Conservation (phyloP, 2,329 filamentous ascomycete genomes). For the Cordyceps tenuipes region DNA sequence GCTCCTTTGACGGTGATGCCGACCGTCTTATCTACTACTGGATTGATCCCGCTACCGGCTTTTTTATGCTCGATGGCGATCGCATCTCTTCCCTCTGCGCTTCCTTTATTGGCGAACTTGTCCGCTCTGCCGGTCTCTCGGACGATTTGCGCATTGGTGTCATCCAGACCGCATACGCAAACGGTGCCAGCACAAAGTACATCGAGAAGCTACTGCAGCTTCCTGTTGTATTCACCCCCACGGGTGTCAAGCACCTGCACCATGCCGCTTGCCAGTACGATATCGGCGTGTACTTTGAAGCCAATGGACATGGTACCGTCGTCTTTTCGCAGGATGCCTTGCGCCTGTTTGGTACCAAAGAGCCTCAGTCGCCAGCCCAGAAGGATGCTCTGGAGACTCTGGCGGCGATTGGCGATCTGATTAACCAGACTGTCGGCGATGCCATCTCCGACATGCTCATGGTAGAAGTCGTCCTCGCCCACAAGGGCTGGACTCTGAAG, state of each 20-base stretch:
- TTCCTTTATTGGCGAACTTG: slow-evolving; percentile 85
- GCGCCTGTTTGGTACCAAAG: slow-evolving; percentile 65
- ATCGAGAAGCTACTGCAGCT: slow-evolving; percentile 81
- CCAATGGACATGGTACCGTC: slow-evolving; percentile 94
- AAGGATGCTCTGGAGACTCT: slow-evolving; percentile 83
- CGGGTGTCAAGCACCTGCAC: slow-evolving; percentile 95
- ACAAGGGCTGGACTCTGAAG: slow-evolving; percentile 83
- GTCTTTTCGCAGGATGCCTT: slow-evolving; percentile 84
- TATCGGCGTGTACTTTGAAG: slow-evolving; percentile 96
- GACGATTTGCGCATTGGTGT: slow-evolving; percentile 84
- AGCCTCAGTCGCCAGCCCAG: slow-evolving; percentile 86
- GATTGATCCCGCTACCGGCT: slow-evolving; percentile 69
- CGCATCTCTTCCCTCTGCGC: slow-evolving; percentile 92
- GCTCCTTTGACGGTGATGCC: slow-evolving; percentile 89
- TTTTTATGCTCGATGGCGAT: slow-evolving; percentile 91
- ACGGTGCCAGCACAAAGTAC: slow-evolving; percentile 88
- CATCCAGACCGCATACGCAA: slow-evolving; percentile 95
- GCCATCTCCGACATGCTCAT: slow-evolving; percentile 93
- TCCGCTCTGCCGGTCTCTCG: slow-evolving; percentile 68
- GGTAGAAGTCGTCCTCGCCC: slow-evolving; percentile 89
- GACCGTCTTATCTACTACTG: slow-evolving; percentile 96
- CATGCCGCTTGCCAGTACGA: slow-evolving; percentile 94
- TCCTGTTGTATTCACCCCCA: slow-evolving; percentile 86
- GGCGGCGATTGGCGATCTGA: slow-evolving; percentile 74
- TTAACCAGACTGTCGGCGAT: slow-evolving; percentile 97